phyloP scores from a whole-genome alignment of 306 rosid genomes.

The Prunus persica region Prunus_persica_NCBIv2 NC_034010.1:5893001-5893500 shows the following conservation, averaged over 20 bases:
- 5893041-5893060: neutral
- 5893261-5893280: neutral
- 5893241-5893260: neutral
- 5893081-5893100: neutral
- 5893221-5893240: neutral
- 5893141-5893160: neutral
- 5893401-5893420: conserved; percentile 99
- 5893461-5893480: conserved; percentile 85
- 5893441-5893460: conserved; percentile 93
- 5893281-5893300: conserved; percentile 6
- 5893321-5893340: conserved; percentile 93
- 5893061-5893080: neutral
- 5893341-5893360: conserved; percentile 96
- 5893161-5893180: neutral
- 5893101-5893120: no score
- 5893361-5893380: conserved; percentile 94
- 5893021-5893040: neutral
- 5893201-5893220: conserved; percentile 3
- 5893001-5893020: neutral
- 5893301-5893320: neutral
- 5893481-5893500: conserved; percentile 77
- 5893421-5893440: conserved; percentile 98
- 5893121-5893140: neutral
- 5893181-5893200: neutral
- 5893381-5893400: conserved; percentile 97